These are phyloP conservation scores for Psilocybe tampanensis DNA, from an alignment of 768 basidiomycete genomes.

Conservation along the genomic window DNA sequence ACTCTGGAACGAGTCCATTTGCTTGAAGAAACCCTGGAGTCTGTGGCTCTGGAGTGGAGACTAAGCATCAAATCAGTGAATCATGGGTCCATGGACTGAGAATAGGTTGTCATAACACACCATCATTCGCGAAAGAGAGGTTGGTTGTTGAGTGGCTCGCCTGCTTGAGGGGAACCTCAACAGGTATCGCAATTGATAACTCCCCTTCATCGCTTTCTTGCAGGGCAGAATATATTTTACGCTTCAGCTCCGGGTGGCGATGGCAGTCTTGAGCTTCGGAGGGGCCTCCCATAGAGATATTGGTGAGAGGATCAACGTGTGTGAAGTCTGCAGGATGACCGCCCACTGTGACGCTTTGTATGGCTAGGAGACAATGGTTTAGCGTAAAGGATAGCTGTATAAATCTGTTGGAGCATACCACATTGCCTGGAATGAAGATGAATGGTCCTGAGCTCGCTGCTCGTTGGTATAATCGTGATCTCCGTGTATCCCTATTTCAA, in stretches of 20 bases:
- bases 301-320: conserved; percentile 74
- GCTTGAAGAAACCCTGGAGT: conserved; percentile 49
- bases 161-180: conserved; percentile 66
- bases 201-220: conserved; percentile 95
- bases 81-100: not conserved
- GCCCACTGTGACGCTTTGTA: conserved; percentile 73
- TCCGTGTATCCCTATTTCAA: conserved; percentile 84
- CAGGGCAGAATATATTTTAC: conserved; percentile 87
- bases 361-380: conserved; percentile 40
- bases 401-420: conserved; percentile 46
- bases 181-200: conserved; percentile 84
- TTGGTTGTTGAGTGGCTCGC: conserved; percentile 50
- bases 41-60: conserved; percentile 83
- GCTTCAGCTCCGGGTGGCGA: conserved; percentile 90
- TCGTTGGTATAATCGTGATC: conserved; percentile 84
- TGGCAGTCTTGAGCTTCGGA: conserved; percentile 76
- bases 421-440: conserved; percentile 90
- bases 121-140: conserved; percentile 54
- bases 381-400: not conserved
- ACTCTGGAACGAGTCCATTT: conserved; percentile 54
- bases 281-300: conserved; percentile 54
- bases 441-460: conserved; percentile 76
- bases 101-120: conserved; percentile 17
- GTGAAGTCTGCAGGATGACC: conserved; percentile 76
- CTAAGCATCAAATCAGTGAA: conserved; percentile 33